A percentile compares a stretch with the other conserved stretches of the same genome.
phyloP scores from a whole-genome alignment of 768 basidiomycete genomes.

The Tylopilus cervinicoccineus region DNA sequence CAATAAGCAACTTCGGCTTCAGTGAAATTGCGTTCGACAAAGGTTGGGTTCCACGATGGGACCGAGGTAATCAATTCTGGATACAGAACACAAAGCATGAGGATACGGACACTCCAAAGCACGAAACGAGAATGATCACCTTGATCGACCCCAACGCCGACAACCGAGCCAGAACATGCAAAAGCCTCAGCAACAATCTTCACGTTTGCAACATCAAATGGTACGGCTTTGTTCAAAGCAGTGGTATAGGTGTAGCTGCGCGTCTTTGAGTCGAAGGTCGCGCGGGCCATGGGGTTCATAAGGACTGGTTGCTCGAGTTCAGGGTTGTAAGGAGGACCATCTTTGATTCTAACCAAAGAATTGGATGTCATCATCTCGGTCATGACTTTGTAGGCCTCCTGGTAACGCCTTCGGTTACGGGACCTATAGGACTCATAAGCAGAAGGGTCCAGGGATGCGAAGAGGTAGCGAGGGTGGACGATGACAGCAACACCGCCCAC shows the following conservation, averaged over 20 bases:
- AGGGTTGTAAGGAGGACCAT: slow-evolving; percentile 79
- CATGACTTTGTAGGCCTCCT: slow-evolving; percentile 84
- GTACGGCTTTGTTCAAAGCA: slow-evolving; percentile 49
- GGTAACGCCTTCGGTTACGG: slow-evolving; percentile 62
- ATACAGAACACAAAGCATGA: slow-evolving; percentile 1
- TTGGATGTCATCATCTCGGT: slow-evolving; percentile 95
- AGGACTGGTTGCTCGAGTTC: slow-evolving; percentile 87
- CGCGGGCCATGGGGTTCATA: slow-evolving; percentile 91
- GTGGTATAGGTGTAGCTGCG: slow-evolving; percentile 80
- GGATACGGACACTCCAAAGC: not conserved
- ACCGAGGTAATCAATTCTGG: slow-evolving; percentile 89
- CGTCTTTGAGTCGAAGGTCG: slow-evolving; percentile 74
- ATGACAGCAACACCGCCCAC: slow-evolving; percentile 91
- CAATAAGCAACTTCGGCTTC: slow-evolving; percentile 86
- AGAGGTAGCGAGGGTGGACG: slow-evolving; percentile 86
- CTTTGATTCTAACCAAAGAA: slow-evolving; percentile 92
- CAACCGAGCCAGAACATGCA: slow-evolving; percentile 38
- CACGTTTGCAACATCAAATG: slow-evolving; percentile 64
- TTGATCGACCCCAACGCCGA: slow-evolving; percentile 88
- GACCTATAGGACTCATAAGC: slow-evolving; percentile 72
- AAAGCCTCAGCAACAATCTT: slow-evolving; percentile 50
- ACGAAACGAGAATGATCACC: slow-evolving; percentile 41
- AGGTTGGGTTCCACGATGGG: slow-evolving; percentile 83
- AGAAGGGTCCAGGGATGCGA: slow-evolving; percentile 78
- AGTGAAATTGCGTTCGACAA: slow-evolving; percentile 92